Percentiles rank a stretch among this genome's conserved stretches.
Evolutionary conservation across 345 rosid species (phyloP).

Genomic region (Lumnitzera littorea): DNA sequence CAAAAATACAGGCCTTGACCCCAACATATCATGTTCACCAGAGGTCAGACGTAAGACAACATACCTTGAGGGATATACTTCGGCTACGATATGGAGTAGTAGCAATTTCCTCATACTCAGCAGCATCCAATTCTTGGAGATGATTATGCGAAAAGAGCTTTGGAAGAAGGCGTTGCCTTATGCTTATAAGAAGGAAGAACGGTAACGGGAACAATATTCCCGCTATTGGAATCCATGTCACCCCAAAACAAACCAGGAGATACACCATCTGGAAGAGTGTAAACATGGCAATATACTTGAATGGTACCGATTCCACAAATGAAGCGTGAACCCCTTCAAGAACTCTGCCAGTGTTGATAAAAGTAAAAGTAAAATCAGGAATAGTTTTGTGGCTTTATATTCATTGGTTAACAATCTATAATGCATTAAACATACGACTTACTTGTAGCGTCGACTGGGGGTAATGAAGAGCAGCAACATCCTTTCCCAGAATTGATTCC

Average conservation of each 20-base stretch:
- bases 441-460: slow-evolving; percentile 66
- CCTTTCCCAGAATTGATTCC: slow-evolving; percentile 89
- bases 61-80: slow-evolving; percentile 44
- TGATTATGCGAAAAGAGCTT: slow-evolving; percentile 48
- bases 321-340: slow-evolving; percentile 70
- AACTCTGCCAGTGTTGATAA: slow-evolving; percentile 36
- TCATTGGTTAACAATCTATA: no score
- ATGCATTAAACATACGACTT: slow-evolving; percentile 11
- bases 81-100: slow-evolving; percentile 41
- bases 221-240: slow-evolving; percentile 79
- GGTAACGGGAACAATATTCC: slow-evolving; percentile 73
- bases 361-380: slow-evolving; percentile 2
- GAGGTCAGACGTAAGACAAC: background rate
- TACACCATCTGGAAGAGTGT: slow-evolving; percentile 63
- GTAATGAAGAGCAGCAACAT: slow-evolving; percentile 62
- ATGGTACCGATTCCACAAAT: slow-evolving; percentile 65
- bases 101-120: slow-evolving; percentile 60
- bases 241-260: slow-evolving; percentile 55
- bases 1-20: background rate
- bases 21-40: background rate
- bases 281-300: slow-evolving; percentile 46
- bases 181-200: slow-evolving; percentile 55
- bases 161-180: slow-evolving; percentile 63
- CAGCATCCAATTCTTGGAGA: slow-evolving; percentile 70
- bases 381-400: background rate